These are phyloP conservation scores for Wickerhamiella allomyrinae DNA, from an alignment of 805 yeast species.

Conservation along the genomic window DNA sequence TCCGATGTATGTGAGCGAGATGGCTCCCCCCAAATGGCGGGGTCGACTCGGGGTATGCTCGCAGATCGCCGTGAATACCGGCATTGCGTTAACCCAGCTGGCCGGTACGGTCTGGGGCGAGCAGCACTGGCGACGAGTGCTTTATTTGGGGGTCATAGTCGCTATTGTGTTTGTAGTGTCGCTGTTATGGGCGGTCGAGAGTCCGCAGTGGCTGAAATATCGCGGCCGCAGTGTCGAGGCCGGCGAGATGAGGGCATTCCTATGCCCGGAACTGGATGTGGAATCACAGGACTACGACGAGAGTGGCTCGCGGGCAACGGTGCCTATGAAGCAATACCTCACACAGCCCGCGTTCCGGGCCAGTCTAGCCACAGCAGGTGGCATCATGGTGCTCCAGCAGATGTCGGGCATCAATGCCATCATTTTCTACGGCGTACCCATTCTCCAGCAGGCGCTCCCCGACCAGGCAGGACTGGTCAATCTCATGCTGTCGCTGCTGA, in stretches of 20 bases:
- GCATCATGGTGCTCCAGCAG: constrained; percentile 73
- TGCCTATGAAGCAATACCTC: constrained; percentile 32
- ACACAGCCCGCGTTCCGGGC: constrained; percentile 36
- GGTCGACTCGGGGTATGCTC: constrained; percentile 83
- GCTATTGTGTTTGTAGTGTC: constrained; percentile 36
- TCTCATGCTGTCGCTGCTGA: constrained; percentile 59
- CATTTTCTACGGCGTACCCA: constrained; percentile 83
- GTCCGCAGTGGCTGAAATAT: constrained; percentile 63
- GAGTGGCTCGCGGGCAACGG: neutral
- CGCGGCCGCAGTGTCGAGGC: neutral
- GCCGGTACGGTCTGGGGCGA: constrained; percentile 58
- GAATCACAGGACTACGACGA: neutral
- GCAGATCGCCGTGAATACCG: constrained; percentile 74
- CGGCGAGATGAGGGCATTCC: constrained; percentile 1
- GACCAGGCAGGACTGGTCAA: constrained; percentile 56
- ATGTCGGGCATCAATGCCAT: constrained; percentile 87
- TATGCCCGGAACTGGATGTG: neutral
- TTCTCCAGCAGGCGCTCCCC: constrained; percentile 61
- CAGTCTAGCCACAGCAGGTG: constrained; percentile 52
- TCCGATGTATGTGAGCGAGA: constrained; percentile 68
- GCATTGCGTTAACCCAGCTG: constrained; percentile 68
- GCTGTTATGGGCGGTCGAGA: constrained; percentile 38
- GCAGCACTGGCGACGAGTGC: constrained; percentile 56
- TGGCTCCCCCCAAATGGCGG: constrained; percentile 50
- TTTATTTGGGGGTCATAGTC: constrained; percentile 45